Evolutionary conservation across 1,139 yeast genomes (phyloP).

Genomic region (Lodderomyces parapsilosis): DNA sequence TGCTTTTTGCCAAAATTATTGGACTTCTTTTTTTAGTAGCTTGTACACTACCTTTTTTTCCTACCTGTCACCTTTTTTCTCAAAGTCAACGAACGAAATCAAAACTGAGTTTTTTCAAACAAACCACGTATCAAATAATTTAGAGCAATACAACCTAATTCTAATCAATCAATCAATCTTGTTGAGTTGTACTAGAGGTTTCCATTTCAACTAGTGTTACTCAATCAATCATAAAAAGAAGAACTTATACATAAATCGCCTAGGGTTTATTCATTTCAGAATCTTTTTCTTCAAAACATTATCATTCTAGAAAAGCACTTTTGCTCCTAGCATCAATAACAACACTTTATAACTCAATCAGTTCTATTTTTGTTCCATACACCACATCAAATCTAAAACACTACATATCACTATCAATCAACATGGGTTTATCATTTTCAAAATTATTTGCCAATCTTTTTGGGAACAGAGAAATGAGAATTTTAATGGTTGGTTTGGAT

Average conservation of each 20-base stretch:
- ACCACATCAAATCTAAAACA: background rate
- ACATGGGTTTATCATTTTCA: slow-evolving; percentile 39
- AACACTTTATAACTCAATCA: no score
- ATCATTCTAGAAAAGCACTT: background rate
- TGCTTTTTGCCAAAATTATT: background rate
- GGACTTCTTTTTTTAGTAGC: background rate
- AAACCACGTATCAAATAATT: background rate
- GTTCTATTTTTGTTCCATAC: background rate
- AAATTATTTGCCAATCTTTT: slow-evolving; percentile 36
- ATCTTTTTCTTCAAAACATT: background rate
- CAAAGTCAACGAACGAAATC: background rate
- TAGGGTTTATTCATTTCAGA: background rate
- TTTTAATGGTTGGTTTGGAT: slow-evolving; percentile 44
- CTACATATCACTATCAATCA: slow-evolving; percentile 2
- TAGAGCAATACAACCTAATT: background rate
- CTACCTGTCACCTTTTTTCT: background rate
- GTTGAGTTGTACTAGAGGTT: background rate
- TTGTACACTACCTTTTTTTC: background rate
- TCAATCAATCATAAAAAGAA: background rate
- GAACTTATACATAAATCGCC: background rate
- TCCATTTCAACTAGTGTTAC: background rate
- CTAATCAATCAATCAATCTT: background rate
- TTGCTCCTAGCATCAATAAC: no score
- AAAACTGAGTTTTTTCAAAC: background rate
- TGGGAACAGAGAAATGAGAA: slow-evolving; percentile 45